phyloP scores from a whole-genome alignment of 495 filamentous ascomycete species.

The Xylaria telfairii region DNA sequence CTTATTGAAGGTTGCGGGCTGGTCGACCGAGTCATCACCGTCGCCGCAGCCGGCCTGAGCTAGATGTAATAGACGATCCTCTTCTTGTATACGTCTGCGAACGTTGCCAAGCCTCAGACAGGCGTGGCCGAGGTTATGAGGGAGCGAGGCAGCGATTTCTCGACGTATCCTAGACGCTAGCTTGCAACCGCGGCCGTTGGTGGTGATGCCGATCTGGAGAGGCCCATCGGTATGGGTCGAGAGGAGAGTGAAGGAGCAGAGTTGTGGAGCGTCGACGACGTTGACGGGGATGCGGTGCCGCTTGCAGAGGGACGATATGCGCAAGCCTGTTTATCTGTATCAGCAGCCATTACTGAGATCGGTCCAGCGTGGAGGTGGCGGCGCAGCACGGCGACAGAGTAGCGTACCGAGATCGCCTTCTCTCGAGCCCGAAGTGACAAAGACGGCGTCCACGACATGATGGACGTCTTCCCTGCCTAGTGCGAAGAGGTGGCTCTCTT shows the following conservation, averaged over 20 bases:
- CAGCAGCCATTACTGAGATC: not conserved
- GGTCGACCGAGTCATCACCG: constrained; percentile 83
- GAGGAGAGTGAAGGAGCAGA: constrained; percentile 91
- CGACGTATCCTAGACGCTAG: constrained; percentile 87
- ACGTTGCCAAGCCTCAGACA: constrained; percentile 81
- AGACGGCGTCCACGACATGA: constrained; percentile 85
- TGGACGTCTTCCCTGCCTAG: constrained; percentile 82
- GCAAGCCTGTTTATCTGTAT: constrained; percentile 51
- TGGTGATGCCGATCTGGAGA: constrained; percentile 93
- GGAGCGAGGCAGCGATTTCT: constrained; percentile 82
- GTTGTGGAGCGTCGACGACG: constrained; percentile 81
- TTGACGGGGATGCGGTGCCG: constrained; percentile 89
- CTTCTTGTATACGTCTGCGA: constrained; percentile 73
- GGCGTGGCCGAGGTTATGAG: constrained; percentile 79
- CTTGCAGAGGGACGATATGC: constrained; percentile 78
- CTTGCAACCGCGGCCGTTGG: constrained; percentile 94
- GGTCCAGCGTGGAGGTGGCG: not conserved
- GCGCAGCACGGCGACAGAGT: not conserved
- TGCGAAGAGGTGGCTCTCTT: constrained; percentile 74
- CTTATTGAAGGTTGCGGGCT: constrained; percentile 84
- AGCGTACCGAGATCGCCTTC: constrained; percentile 36
- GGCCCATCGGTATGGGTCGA: constrained; percentile 89
- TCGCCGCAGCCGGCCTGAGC: constrained; percentile 59
- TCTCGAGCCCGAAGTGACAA: constrained; percentile 73
- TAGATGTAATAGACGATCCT: constrained; percentile 54